Base-by-base conservation (phyloP, 768 basidiomycete genomes). In the Leucocoprinus birnbaumii region DNA sequence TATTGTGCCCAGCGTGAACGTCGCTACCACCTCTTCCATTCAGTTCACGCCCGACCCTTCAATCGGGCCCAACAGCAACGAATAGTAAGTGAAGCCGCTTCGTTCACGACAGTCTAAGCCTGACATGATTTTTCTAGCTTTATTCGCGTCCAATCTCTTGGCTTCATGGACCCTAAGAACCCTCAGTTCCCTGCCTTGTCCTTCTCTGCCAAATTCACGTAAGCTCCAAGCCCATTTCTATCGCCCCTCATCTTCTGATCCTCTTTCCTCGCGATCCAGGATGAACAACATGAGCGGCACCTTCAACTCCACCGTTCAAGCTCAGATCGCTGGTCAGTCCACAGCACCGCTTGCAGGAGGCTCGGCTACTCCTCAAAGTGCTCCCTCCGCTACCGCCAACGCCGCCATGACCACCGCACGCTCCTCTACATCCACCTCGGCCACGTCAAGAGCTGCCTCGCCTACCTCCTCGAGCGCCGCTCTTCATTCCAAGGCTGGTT, bases 121-220 rank as follows among this genome's bases (percentile, higher is more conserved):
- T 62, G 44, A 62, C 40, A 26, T 26, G 2, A 31, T 16, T 22
- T 18, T 21, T 2, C 55, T n/a, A 89, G 88, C 75, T 94, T 94
- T 75, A 79, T 94, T 64, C 89, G 90, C 46, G 71, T 89, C 63
- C 80, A 87, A 55, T 91, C 91, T 0, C 59, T 77, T 34, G 61
- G 35, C 51, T 60, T 80, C 42, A 86, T 77, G 66, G 82, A 87
- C 65, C 45, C 82, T 25, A 63, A 64, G 2, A 65, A 78, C 53
- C 70, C 85, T 13, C 72, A 80, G 52, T 87, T 73, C 71, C 79
- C 78, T 3, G 80, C 78, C 43, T 72, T 86, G 59, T 83, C 89
- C 0, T 95, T 92, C 76, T 91, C 90, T 6, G 80, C 91, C 59
- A 81, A 80, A 62, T 94, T 91, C 75, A 73, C 73, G 91, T 92